phyloP scores from a whole-genome alignment of 1,284 basidiomycete species.

The Naganishia albida region DNA sequence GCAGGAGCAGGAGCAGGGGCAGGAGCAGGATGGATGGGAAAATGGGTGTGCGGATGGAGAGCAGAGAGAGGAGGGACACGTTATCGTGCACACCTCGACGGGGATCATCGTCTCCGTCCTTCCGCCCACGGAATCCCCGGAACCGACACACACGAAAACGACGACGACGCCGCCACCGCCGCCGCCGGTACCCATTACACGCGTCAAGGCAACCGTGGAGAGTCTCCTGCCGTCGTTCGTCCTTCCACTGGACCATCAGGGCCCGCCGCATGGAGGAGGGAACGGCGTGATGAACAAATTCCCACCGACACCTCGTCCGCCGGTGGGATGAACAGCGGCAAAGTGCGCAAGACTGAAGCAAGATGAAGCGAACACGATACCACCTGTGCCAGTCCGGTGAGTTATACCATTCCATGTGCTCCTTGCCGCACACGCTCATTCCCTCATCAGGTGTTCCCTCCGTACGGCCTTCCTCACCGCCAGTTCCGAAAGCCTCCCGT shows the following conservation, averaged over 20 bases:
- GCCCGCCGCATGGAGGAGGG: neutral
- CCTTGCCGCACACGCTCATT: no score
- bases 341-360: neutral
- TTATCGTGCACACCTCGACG: conserved; percentile 34
- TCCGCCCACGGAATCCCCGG: conserved; percentile 24
- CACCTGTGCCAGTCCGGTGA: no score
- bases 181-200: conserved; percentile 20
- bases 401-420: no score
- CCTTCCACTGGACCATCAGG: neutral
- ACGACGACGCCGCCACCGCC: neutral
- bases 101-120: conserved; percentile 36
- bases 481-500: no score
- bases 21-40: neutral
- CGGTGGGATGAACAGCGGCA: neutral
- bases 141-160: neutral
- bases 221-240: conserved; percentile 27
- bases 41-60: neutral
- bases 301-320: conserved; percentile 1
- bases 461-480: no score
- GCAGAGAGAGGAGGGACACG: conserved; percentile 7
- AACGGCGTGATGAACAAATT: neutral
- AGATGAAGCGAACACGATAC: no score
- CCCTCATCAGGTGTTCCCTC: no score
- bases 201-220: conserved; percentile 36
- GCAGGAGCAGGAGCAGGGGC: conserved; percentile 15